Conservation (phyloP, 2,329 filamentous ascomycete species). For the Cylindrodendrum hubeiense region DNA sequence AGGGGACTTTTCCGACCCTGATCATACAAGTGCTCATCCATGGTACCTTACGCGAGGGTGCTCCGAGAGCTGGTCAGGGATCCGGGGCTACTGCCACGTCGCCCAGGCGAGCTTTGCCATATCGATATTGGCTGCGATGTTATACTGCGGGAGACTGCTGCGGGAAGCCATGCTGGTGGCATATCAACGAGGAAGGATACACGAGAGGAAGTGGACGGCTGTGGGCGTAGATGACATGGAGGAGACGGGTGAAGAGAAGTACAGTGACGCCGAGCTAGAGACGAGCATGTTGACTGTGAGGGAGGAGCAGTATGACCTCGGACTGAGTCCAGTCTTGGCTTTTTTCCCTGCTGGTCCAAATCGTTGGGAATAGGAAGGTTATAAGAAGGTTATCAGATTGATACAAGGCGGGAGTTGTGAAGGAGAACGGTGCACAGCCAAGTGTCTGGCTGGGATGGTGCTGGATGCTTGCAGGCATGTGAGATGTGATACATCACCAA, state of each 20-base stretch:
- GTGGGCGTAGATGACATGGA: not conserved
- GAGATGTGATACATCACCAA: not conserved
- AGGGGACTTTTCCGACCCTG: slow-evolving; percentile 40
- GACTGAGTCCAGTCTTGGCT: slow-evolving; percentile 48
- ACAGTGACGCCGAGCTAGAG: slow-evolving; percentile 21
- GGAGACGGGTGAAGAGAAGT: slow-evolving; percentile 13
- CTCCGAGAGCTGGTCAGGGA: slow-evolving; percentile 29
- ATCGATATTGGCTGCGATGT: slow-evolving; percentile 32
- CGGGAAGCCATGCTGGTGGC: slow-evolving; percentile 21
- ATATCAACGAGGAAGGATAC: slow-evolving; percentile 25
- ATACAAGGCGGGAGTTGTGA: not conserved
- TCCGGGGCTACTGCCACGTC: slow-evolving; percentile 32
- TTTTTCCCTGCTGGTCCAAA: slow-evolving; percentile 43
- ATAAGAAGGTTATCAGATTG: not conserved
- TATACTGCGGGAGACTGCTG: slow-evolving; percentile 35
- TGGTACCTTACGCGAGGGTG: slow-evolving; percentile 45
- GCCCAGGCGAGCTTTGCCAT: slow-evolving; percentile 38
- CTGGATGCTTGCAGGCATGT: not conserved
- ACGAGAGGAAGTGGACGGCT: not conserved
- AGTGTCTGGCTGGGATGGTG: not conserved
- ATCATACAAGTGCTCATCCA: slow-evolving; percentile 39
- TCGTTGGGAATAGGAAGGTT: not conserved
- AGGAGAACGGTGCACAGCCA: not conserved
- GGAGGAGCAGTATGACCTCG: slow-evolving; percentile 21
- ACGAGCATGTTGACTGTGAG: not conserved